Percentiles rank a stretch among this genome's conserved stretches.
Conservation (phyloP, 2,329 filamentous ascomycete species). For the Aureobasidium sp. region DNA sequence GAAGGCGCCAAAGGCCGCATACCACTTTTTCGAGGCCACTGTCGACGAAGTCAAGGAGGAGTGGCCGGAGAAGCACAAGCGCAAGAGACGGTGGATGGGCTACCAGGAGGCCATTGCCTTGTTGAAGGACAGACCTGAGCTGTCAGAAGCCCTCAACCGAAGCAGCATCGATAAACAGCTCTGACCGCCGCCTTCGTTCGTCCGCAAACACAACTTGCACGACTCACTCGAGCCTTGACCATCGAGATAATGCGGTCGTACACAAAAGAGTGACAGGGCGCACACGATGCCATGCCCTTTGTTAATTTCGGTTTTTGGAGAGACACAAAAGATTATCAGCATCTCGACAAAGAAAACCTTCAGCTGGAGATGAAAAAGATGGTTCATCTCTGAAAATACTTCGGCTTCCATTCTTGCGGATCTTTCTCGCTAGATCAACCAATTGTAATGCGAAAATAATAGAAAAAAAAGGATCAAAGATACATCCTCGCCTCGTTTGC, state of each 20-base stretch:
- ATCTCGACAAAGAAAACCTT: not conserved
- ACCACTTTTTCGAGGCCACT: conserved; percentile 81
- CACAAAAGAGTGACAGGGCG: not conserved
- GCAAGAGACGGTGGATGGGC: conserved; percentile 82
- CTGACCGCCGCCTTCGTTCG: not conserved
- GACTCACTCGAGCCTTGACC: not conserved
- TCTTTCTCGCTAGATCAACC: conserved; percentile 12
- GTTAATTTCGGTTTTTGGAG: not conserved
- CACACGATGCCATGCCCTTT: not conserved
- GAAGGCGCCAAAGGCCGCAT: conserved; percentile 63
- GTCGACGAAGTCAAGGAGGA: conserved; percentile 77
- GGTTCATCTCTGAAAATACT: not conserved
- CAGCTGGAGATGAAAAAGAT: not conserved
- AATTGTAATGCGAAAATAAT: conserved; percentile 9
- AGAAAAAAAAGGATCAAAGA: not conserved
- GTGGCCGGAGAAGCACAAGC: conserved; percentile 93
- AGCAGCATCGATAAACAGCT: conserved; percentile 41
- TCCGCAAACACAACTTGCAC: not conserved
- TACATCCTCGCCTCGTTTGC: conserved; percentile 3
- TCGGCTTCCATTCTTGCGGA: not conserved
- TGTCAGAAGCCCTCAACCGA: conserved; percentile 77
- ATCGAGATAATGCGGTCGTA: not conserved
- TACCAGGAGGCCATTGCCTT: conserved; percentile 75
- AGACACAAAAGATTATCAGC: not conserved
- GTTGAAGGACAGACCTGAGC: conserved; percentile 71